phyloP scores from a whole-genome alignment of 2,329 filamentous ascomycete genomes.

The Alternaria postmessia region DNA sequence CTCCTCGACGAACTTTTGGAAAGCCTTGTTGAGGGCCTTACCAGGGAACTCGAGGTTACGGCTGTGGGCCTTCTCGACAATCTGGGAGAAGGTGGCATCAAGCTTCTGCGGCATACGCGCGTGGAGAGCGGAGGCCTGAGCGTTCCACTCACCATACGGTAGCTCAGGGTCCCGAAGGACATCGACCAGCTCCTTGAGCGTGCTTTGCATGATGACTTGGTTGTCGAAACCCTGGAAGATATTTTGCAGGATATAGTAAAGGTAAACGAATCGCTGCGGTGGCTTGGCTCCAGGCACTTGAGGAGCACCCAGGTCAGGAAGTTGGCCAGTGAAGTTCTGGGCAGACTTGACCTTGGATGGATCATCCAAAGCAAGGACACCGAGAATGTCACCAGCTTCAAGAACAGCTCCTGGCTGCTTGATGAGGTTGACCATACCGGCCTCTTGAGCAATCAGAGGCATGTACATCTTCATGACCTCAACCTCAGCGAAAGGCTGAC shows the following conservation, averaged over 20 bases:
- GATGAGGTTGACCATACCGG: constrained; percentile 96
- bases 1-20: constrained; percentile 89
- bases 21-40: constrained; percentile 82
- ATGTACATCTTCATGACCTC: constrained; percentile 99
- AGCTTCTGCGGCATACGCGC: constrained; percentile 96
- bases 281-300: constrained; percentile 91
- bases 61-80: constrained; percentile 82
- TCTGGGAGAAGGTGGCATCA: constrained; percentile 79
- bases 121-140: constrained; percentile 95
- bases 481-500: constrained; percentile 93
- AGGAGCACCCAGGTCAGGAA: constrained; percentile 85
- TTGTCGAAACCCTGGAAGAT: constrained; percentile 96
- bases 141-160: constrained; percentile 95
- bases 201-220: constrained; percentile 90
- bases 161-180: constrained; percentile 89
- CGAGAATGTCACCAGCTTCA: constrained; percentile 97
- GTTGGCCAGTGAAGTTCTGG: constrained; percentile 88
- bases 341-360: constrained; percentile 96
- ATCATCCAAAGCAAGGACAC: constrained; percentile 93
- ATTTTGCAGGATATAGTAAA: constrained; percentile 80
- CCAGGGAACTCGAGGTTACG: constrained; percentile 89
- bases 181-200: constrained; percentile 86
- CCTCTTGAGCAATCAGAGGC: constrained; percentile 93
- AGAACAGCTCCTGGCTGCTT: constrained; percentile 99
- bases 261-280: constrained; percentile 81